Conservation (phyloP, 1,284 basidiomycete species). For the Marasmius tenuissimus region DNA sequence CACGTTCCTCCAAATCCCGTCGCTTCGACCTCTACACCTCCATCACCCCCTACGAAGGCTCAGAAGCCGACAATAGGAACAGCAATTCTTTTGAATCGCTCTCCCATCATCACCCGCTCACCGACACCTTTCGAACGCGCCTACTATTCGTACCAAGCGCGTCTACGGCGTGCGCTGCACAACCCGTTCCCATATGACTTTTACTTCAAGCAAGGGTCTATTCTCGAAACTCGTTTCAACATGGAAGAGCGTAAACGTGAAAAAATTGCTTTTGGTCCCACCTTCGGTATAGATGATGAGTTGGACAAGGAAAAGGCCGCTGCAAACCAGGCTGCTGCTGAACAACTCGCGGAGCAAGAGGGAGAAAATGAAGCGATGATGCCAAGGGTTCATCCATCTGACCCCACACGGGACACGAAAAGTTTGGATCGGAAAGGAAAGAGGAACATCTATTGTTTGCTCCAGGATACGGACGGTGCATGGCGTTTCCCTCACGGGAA, state of each 20-base stretch:
- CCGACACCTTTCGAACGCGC: constrained; percentile 80
- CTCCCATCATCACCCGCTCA: constrained; percentile 79
- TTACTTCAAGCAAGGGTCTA: constrained; percentile 93
- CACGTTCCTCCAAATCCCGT: constrained; percentile 1
- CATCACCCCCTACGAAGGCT: constrained; percentile 11
- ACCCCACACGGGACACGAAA: constrained; percentile 60
- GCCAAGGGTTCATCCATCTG: constrained; percentile 63
- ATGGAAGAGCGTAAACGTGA: constrained; percentile 74
- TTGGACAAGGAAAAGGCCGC: constrained; percentile 40
- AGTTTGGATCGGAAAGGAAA: constrained; percentile 83
- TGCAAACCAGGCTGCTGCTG: constrained; percentile 50
- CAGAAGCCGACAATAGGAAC: constrained; percentile 40
- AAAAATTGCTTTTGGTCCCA: constrained; percentile 65
- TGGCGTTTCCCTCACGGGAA: constrained; percentile 85
- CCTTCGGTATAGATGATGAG: constrained; percentile 45
- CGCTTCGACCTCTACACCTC: constrained; percentile 1
- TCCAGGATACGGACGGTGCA: constrained; percentile 57
- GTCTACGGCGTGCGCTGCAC: constrained; percentile 81
- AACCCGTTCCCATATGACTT: constrained; percentile 90
- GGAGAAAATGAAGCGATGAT: constrained; percentile 63
- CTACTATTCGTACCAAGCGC: constrained; percentile 85
- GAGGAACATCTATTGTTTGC: constrained; percentile 84
- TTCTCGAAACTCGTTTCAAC: constrained; percentile 82
- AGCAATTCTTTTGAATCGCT: constrained; percentile 79
- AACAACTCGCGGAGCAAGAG: constrained; percentile 65